Base-by-base conservation (phyloP, 2,329 filamentous ascomycete species). In the Phoma sp. region DNA sequence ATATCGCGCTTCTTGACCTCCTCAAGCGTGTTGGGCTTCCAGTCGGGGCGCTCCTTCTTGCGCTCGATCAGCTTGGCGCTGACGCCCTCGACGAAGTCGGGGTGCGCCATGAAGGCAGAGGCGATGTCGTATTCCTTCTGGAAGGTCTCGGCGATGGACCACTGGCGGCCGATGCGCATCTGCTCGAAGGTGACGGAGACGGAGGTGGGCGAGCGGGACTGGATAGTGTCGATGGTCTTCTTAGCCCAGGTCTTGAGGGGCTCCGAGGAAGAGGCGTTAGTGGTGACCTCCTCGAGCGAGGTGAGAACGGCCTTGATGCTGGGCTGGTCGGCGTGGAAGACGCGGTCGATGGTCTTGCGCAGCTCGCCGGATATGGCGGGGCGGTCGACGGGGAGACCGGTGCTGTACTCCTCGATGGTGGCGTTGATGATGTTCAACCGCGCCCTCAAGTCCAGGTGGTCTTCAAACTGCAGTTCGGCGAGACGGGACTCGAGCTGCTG, bases 21-120 rank as follows among this genome's bases (percentile, higher is more conserved):
- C n/a, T 85, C 81, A 2, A 98, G 81, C 6, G 83, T 85, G 38
- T 83, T 82, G 4, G 92, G 93, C 60, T 88, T 75, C 95, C 95
- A 99, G 57, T 82, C 79, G 1, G 93, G 90, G 22, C 80, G 80
- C 60, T 79, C 79, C 46, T 84, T 78, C 39, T 83, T 82, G 77
- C 91, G 91, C 68, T 86, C 82, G 65, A 95, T 83, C 36, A 99
- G 82, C 43, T 89, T 83, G 23, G 91, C 88, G 46, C 86, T 86
- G n/a, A 99, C 93, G 48, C 95, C 95, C 77, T 96, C 91, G 38
- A 87, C 87, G 70, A 99, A 99, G 76, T 99, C 95, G 4, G 86
- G 89, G 73, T 95, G 89, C 52, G 83, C 82, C 93, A 99, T 98
- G 80, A 99, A 98, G 60, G 86, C 85, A 54, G 83, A 80, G 2